Conservation (phyloP, 2,329 filamentous ascomycete species). For the Phaeosphaeria sp. region DNA sequence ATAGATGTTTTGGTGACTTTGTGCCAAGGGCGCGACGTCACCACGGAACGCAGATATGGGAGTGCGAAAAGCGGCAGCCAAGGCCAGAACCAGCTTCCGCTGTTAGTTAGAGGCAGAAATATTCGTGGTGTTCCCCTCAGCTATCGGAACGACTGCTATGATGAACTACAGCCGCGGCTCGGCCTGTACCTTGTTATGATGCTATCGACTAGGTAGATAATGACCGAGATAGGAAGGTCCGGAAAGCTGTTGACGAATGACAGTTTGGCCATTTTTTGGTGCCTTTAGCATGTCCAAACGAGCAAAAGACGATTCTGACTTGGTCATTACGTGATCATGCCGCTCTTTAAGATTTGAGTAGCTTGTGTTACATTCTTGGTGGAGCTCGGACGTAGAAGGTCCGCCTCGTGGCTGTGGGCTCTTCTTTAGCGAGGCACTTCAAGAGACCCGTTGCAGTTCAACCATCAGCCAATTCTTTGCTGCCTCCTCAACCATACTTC, state of each 20-base stretch:
- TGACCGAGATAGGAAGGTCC: constrained; percentile 38
- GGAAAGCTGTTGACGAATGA: neutral
- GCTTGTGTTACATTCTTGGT: neutral
- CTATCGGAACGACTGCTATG: constrained; percentile 11
- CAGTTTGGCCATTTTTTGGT: neutral
- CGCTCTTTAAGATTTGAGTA: neutral
- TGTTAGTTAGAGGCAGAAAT: constrained; percentile 29
- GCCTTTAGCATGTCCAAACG: neutral
- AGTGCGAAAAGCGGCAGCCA: constrained; percentile 10
- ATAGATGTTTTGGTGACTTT: constrained; percentile 11
- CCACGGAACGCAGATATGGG: constrained; percentile 5
- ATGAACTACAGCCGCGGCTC: constrained; percentile 25
- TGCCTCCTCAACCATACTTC: constrained; percentile 45
- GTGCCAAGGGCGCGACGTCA: neutral
- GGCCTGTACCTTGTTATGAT: constrained; percentile 27
- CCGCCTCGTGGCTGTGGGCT: neutral
- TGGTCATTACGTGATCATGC: neutral
- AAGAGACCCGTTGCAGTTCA: neutral
- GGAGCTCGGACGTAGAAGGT: neutral
- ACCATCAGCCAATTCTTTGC: constrained; percentile 30
- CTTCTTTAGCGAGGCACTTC: neutral
- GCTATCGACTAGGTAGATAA: constrained; percentile 26
- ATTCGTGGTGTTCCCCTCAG: constrained; percentile 13
- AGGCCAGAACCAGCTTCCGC: constrained; percentile 30
- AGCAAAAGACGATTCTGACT: neutral